Evolutionary conservation across 2,329 filamentous ascomycete genomes (phyloP).

Genomic region (Nigrospora sphaerica): DNA sequence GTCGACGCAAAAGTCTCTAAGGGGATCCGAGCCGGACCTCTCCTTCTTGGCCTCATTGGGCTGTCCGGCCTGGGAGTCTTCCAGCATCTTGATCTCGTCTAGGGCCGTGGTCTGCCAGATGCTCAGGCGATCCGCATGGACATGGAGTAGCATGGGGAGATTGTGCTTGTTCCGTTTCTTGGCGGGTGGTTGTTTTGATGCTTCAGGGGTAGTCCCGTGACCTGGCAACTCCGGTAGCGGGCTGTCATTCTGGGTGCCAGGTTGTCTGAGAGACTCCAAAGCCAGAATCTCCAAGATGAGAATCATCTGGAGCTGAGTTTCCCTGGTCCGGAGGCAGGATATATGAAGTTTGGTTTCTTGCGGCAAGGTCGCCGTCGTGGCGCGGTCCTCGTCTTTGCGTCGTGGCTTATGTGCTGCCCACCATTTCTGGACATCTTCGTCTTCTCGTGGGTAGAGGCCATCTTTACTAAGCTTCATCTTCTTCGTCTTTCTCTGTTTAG

Average conservation of each 20-base stretch:
- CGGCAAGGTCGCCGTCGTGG: conserved; percentile 28
- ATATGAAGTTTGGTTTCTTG: conserved; percentile 54
- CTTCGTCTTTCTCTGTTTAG: conserved; percentile 47
- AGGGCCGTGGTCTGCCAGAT: conserved; percentile 76
- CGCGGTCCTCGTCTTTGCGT: conserved; percentile 37
- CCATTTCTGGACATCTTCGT: conserved; percentile 60
- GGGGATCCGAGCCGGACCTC: conserved; percentile 48
- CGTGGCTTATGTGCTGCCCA: conserved; percentile 55
- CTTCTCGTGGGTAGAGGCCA: conserved; percentile 62
- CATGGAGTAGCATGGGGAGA: conserved; percentile 58
- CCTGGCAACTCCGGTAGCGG: conserved; percentile 34
- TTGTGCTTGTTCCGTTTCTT: conserved; percentile 60
- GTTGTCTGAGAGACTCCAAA: conserved; percentile 46
- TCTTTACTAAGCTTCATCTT: conserved; percentile 62
- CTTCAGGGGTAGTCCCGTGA: conserved; percentile 24
- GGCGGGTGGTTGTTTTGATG: conserved; percentile 21
- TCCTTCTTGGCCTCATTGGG: conserved; percentile 28
- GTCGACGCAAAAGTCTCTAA: conserved; percentile 73
- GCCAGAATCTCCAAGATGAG: conserved; percentile 71
- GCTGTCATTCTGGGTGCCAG: conserved; percentile 21
- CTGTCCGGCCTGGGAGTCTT: conserved; percentile 36
- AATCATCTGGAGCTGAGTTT: conserved; percentile 77
- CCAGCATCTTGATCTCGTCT: conserved; percentile 45
- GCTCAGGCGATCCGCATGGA: conserved; percentile 69
- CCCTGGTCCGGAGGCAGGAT: conserved; percentile 62